phyloP scores from a whole-genome alignment of 345 rosid genomes.

The Ailanthus altissimus region DNA sequence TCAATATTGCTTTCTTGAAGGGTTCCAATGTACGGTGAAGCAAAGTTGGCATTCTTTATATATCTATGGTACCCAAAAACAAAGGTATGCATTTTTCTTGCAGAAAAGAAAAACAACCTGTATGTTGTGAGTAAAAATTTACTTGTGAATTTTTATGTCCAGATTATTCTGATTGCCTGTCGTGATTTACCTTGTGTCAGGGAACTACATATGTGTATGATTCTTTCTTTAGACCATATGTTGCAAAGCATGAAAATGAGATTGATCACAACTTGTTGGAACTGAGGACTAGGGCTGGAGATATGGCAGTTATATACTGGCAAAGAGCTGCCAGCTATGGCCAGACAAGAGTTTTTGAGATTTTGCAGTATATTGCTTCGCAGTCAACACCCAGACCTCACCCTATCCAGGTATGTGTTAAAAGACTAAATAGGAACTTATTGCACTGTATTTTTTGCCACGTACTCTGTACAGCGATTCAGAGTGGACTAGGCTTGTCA shows the following conservation, averaged over 20 bases:
- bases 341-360: conserved; percentile 51
- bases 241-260: conserved; percentile 62
- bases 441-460: neutral
- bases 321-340: conserved; percentile 56
- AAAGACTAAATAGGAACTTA: neutral
- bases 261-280: conserved; percentile 62
- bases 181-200: conserved; percentile 29
- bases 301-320: conserved; percentile 53
- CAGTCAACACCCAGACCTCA: conserved; percentile 55
- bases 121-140: neutral
- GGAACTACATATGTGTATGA: conserved; percentile 70
- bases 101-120: neutral
- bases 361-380: conserved; percentile 51
- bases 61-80: conserved; percentile 76
- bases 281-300: conserved; percentile 56
- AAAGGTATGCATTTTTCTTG: conserved; percentile 32
- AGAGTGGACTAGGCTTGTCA: neutral
- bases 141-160: neutral
- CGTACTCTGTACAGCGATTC: neutral
- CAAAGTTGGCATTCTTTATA: conserved; percentile 61
- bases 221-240: conserved; percentile 60
- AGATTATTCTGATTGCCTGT: conserved; percentile 2
- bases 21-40: conserved; percentile 76
- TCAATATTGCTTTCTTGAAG: conserved; percentile 36
- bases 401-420: conserved; percentile 42